Evolutionary conservation across 768 basidiomycete species (phyloP).

Genomic region (Kwoniella bestiolae): DNA sequence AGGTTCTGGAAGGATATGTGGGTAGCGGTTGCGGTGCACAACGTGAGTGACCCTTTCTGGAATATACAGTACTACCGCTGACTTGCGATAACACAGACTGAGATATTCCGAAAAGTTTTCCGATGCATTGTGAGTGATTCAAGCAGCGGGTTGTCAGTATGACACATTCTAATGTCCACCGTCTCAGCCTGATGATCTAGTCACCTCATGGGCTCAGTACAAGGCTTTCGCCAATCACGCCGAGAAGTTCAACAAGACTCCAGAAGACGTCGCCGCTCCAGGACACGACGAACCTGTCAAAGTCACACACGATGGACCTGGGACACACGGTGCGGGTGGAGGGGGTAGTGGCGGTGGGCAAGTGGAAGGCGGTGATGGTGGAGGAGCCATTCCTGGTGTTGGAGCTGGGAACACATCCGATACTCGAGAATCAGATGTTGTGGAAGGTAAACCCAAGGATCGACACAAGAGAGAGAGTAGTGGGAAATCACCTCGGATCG

Average conservation of each 20-base stretch:
- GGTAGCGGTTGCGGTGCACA: constrained; percentile 83
- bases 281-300: constrained; percentile 51
- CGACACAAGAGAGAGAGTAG: constrained; percentile 14
- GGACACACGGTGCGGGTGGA: constrained; percentile 58
- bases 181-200: constrained; percentile 75
- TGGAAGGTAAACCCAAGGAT: constrained; percentile 20
- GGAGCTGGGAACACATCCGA: constrained; percentile 3
- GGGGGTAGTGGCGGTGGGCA: constrained; percentile 58
- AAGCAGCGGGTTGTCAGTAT: not conserved
- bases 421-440: constrained; percentile 20
- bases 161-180: constrained; percentile 9
- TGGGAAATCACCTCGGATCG: constrained; percentile 16
- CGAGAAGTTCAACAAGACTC: constrained; percentile 56
- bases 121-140: constrained; percentile 65
- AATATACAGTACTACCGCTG: constrained; percentile 2
- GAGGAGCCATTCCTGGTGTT: constrained; percentile 12
- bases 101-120: constrained; percentile 94
- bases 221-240: constrained; percentile 72
- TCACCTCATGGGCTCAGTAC: constrained; percentile 95
- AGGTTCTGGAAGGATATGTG: constrained; percentile 89
- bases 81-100: constrained; percentile 66
- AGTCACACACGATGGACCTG: constrained; percentile 52
- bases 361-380: constrained; percentile 50
- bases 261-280: constrained; percentile 52
- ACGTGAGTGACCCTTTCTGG: constrained; percentile 64